Evolutionary conservation across 495 filamentous ascomycete species (phyloP).

Genomic region (Pyronema domesticum): DNA sequence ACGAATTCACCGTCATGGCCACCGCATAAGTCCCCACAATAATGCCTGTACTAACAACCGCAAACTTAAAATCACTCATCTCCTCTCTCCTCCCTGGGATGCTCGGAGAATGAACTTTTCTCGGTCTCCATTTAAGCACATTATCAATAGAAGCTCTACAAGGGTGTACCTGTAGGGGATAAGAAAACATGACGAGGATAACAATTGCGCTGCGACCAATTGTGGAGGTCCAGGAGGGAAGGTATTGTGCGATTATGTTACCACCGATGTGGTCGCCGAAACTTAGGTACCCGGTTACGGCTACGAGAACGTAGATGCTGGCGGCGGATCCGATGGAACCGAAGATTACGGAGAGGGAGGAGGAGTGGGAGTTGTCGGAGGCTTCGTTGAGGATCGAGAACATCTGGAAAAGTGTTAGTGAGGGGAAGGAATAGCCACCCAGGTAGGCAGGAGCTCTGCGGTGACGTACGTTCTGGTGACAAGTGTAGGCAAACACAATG

Average conservation of each 20-base stretch:
- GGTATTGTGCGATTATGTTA: conserved; percentile 89
- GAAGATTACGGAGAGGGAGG: conserved; percentile 61
- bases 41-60: conserved; percentile 68
- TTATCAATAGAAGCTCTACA: conserved; percentile 87
- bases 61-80: conserved; percentile 80
- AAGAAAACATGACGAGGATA: conserved; percentile 89
- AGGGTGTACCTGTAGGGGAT: conserved; percentile 87
- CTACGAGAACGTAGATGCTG: conserved; percentile 71
- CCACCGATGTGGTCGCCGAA: conserved; percentile 74
- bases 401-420: conserved; percentile 45
- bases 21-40: conserved; percentile 68
- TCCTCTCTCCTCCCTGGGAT: conserved; percentile 28
- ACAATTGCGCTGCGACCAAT: conserved; percentile 92
- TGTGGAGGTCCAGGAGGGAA: conserved; percentile 62
- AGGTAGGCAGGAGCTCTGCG: neutral
- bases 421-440: neutral
- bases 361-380: conserved; percentile 51
- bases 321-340: conserved; percentile 69
- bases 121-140: conserved; percentile 77
- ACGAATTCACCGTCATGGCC: conserved; percentile 74
- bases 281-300: conserved; percentile 85
- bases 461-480: conserved; percentile 78
- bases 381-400: conserved; percentile 97
- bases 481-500: conserved; percentile 95
- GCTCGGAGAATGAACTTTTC: conserved; percentile 24